Conservation (phyloP, 2,329 filamentous ascomycete genomes). For the Corynespora cassiicola region DNA sequence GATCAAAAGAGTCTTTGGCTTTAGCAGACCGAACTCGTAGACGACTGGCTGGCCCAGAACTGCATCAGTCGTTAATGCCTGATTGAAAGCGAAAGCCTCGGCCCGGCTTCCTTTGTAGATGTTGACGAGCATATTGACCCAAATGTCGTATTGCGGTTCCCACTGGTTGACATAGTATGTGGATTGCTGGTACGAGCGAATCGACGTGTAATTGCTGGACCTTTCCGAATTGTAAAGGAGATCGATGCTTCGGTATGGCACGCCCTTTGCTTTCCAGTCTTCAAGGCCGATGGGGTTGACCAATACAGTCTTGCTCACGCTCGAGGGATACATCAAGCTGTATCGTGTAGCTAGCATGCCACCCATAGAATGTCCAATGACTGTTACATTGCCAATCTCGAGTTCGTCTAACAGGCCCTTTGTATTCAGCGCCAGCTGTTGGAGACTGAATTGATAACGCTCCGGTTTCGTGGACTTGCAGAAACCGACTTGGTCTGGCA, state of each 20-base stretch:
- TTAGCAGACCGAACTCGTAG: slow-evolving; percentile 57
- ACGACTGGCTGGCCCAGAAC: slow-evolving; percentile 61
- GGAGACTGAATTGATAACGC: slow-evolving; percentile 60
- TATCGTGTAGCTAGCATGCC: slow-evolving; percentile 62
- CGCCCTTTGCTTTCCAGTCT: slow-evolving; percentile 53
- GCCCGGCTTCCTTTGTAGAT: slow-evolving; percentile 57
- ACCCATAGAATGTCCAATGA: slow-evolving; percentile 64
- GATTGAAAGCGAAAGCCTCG: slow-evolving; percentile 53
- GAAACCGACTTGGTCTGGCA: slow-evolving; percentile 63
- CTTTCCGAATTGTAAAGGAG: slow-evolving; percentile 22
- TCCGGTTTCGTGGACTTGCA: slow-evolving; percentile 63
- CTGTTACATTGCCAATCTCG: slow-evolving; percentile 50
- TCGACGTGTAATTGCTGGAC: slow-evolving; percentile 28
- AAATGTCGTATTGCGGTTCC: slow-evolving; percentile 58
- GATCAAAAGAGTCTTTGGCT: slow-evolving; percentile 56
- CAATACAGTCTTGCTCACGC: slow-evolving; percentile 54
- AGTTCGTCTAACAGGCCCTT: slow-evolving; percentile 55
- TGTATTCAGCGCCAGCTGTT: slow-evolving; percentile 61
- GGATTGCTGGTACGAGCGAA: slow-evolving; percentile 34
- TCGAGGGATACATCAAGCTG: slow-evolving; percentile 57
- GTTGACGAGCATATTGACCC: slow-evolving; percentile 62
- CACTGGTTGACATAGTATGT: slow-evolving; percentile 48
- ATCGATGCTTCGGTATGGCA: slow-evolving; percentile 30
- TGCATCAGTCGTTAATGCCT: slow-evolving; percentile 62
- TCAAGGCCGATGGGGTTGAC: slow-evolving; percentile 62